Percentiles rank a stretch among this genome's conserved stretches.
Conservation (phyloP, 306 rosid species). For the Citrullus mucosospermus region DNA sequence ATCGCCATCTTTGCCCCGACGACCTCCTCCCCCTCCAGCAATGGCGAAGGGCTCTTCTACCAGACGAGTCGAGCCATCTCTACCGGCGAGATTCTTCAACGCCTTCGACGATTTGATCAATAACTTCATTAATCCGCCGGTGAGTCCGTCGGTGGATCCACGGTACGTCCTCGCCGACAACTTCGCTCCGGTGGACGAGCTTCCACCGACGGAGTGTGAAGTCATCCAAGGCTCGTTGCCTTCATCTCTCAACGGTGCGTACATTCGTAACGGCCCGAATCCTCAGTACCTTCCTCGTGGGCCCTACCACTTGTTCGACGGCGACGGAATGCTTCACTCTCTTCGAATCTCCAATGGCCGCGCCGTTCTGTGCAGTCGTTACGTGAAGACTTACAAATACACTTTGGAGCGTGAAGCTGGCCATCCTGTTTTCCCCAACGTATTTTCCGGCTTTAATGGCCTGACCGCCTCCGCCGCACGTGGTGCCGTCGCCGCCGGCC, state of each 20-base stretch:
- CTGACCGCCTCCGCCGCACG: constrained; percentile 62
- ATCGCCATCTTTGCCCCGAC: neutral
- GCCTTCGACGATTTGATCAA: constrained; percentile 55
- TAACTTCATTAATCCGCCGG: constrained; percentile 77
- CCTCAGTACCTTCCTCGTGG: constrained; percentile 86
- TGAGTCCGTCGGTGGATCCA: constrained; percentile 42
- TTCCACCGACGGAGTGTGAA: constrained; percentile 62
- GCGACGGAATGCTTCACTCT: constrained; percentile 93
- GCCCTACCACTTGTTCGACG: constrained; percentile 89
- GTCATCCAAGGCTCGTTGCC: constrained; percentile 47
- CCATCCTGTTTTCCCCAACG: constrained; percentile 47
- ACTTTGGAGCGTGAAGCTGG: constrained; percentile 56
- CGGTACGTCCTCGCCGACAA: constrained; percentile 39
- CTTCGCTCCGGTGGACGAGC: constrained; percentile 68
- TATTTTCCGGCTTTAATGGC: constrained; percentile 65
- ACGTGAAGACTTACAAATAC: constrained; percentile 58
- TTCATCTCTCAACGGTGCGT: constrained; percentile 53
- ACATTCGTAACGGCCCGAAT: constrained; percentile 86
- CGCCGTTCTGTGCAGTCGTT: constrained; percentile 71
- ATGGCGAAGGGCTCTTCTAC: neutral
- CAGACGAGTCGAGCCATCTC: constrained; percentile 3
- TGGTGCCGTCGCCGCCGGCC: constrained; percentile 43
- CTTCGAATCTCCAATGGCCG: constrained; percentile 41
- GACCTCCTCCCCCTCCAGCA: neutral
- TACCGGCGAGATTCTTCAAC: constrained; percentile 30